Conservation (phyloP, 805 yeast species). For the Candida ipomoeae region DNA sequence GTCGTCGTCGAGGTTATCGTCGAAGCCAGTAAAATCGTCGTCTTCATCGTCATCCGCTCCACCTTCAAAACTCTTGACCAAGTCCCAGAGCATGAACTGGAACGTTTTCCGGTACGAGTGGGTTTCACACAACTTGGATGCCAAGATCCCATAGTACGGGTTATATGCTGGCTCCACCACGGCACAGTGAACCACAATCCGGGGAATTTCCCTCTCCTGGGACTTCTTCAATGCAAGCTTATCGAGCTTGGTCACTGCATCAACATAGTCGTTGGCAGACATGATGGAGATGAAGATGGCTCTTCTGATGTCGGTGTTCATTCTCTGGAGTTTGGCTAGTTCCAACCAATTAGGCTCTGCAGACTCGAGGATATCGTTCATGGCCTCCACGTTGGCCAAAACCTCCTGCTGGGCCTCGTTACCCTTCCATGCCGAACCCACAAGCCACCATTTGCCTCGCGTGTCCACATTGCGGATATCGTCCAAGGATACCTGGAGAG, state of each 20-base stretch:
- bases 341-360: constrained; percentile 87
- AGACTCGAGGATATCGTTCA: constrained; percentile 59
- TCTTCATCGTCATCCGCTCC: constrained; percentile 37
- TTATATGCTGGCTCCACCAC: constrained; percentile 78
- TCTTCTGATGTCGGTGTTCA: constrained; percentile 93
- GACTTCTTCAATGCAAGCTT: constrained; percentile 71
- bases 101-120: constrained; percentile 77
- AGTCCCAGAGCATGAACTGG: constrained; percentile 89
- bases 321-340: constrained; percentile 78
- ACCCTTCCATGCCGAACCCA: constrained; percentile 97
- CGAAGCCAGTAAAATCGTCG: constrained; percentile 39
- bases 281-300: constrained; percentile 91
- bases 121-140: constrained; percentile 68
- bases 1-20: constrained; percentile 45
- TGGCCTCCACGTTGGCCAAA: constrained; percentile 39
- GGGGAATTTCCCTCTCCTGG: constrained; percentile 85
- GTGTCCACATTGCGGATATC: constrained; percentile 76
- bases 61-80: constrained; percentile 61
- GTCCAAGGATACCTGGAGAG: constrained; percentile 76
- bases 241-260: constrained; percentile 78
- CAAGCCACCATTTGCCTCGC: constrained; percentile 98
- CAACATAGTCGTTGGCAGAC: constrained; percentile 91
- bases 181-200: constrained; percentile 80
- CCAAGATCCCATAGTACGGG: constrained; percentile 83
- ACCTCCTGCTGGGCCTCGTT: constrained; percentile 23